Conservation (phyloP, 2,329 filamentous ascomycete species). For the Emergomyces orientalis region DNA sequence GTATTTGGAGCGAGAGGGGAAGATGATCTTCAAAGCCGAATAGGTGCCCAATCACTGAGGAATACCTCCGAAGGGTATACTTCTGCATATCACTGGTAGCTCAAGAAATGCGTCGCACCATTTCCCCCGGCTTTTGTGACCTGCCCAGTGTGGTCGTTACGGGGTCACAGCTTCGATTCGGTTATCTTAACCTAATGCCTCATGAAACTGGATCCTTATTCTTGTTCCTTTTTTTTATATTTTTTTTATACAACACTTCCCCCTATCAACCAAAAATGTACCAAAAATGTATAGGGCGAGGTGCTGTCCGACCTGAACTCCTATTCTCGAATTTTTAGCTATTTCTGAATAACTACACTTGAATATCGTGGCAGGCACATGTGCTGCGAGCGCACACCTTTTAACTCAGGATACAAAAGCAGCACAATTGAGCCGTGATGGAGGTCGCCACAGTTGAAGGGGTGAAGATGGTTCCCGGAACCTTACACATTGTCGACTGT, state of each 20-base stretch:
- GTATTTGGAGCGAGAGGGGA: neutral
- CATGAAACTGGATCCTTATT: neutral
- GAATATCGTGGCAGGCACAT: neutral
- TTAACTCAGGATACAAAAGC: too few species aligned
- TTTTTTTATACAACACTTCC: neutral
- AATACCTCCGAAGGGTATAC: neutral
- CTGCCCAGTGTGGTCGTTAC: neutral
- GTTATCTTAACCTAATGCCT: neutral
- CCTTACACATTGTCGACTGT: slow-evolving; percentile 15
- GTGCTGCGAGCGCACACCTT: neutral
- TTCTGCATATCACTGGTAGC: neutral
- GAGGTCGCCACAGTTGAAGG: slow-evolving; percentile 13
- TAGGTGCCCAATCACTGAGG: neutral
- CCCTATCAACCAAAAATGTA: neutral
- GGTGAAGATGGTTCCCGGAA: slow-evolving; percentile 16
- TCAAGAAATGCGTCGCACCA: neutral
- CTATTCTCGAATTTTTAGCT: neutral
- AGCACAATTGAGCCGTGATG: slow-evolving; percentile 4
- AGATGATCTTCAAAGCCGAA: neutral
- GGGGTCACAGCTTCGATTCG: neutral
- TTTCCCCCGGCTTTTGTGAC: neutral
- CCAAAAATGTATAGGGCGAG: neutral
- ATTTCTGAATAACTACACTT: neutral
- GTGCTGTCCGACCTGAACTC: neutral
- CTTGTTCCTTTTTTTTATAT: neutral